phyloP scores from a whole-genome alignment of 257 asterid genomes.

The Solanum dulcamara region DNA sequence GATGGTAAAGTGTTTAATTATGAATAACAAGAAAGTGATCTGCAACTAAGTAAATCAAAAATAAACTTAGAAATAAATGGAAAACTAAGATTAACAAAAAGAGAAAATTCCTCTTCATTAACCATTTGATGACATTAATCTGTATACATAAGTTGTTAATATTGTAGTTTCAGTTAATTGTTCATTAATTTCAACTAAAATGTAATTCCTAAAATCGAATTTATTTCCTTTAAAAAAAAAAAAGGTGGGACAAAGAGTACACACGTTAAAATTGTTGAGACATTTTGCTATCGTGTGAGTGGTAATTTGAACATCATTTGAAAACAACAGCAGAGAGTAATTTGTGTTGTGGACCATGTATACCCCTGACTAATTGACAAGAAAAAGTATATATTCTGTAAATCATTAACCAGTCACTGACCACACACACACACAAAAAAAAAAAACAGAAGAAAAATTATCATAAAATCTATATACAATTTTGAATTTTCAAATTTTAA shows the following conservation, averaged over 20 bases:
- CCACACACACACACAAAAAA: too few species aligned
- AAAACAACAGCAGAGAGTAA: neutral
- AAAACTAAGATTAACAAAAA: neutral
- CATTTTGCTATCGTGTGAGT: neutral
- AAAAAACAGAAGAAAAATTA: neutral
- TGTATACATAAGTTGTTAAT: neutral
- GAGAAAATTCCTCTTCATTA: neutral
- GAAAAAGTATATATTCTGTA: neutral
- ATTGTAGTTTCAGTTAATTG: neutral
- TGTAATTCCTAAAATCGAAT: neutral
- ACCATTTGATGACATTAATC: neutral
- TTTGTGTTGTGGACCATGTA: neutral
- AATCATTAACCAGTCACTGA: neutral
- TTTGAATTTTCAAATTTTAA: neutral
- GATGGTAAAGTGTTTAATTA: neutral
- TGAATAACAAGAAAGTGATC: neutral
- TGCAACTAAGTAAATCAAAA: neutral
- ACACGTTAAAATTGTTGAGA: neutral
- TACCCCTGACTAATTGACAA: neutral
- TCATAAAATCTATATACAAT: neutral
- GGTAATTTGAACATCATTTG: neutral
- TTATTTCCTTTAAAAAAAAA: neutral
- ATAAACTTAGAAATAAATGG: neutral
- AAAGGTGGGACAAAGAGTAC: neutral
- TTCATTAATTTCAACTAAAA: neutral